Evolutionary conservation across 495 filamentous ascomycete species (phyloP).

Genomic region (Hypoxylon cercidicola): DNA sequence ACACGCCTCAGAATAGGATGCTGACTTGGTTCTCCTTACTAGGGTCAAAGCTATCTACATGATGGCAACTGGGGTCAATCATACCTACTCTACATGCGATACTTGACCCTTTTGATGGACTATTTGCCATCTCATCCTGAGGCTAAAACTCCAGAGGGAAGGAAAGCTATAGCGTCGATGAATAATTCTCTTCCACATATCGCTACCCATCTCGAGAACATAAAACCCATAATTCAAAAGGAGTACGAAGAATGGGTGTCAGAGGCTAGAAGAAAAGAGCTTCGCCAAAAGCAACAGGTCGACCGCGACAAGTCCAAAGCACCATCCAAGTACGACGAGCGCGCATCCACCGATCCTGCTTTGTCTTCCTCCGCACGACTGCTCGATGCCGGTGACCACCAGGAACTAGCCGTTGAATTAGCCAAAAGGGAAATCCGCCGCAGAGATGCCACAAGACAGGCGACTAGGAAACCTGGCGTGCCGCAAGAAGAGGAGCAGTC

Average conservation of each 20-base stretch:
- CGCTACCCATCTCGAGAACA: conserved; percentile 66
- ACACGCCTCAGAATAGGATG: not conserved
- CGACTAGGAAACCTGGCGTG: conserved; percentile 64
- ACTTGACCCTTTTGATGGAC: conserved; percentile 74
- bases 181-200: conserved; percentile 43
- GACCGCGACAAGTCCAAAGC: conserved; percentile 11
- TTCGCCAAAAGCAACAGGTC: conserved; percentile 18
- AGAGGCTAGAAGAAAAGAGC: conserved; percentile 22
- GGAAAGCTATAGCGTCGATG: conserved; percentile 33
- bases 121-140: conserved; percentile 71
- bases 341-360: conserved; percentile 59
- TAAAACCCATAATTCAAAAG: conserved; percentile 56
- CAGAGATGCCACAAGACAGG: conserved; percentile 67
- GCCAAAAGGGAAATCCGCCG: conserved; percentile 78
- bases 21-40: conserved; percentile 4
- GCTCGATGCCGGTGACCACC: conserved; percentile 75
- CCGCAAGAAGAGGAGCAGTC: conserved; percentile 64
- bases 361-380: conserved; percentile 54
- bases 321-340: conserved; percentile 42
- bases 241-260: conserved; percentile 49
- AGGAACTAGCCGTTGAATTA: conserved; percentile 79
- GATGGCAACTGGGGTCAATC: conserved; percentile 89
- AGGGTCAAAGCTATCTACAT: conserved; percentile 74
- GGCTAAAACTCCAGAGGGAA: conserved; percentile 64
- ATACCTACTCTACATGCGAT: conserved; percentile 86